phyloP scores from a whole-genome alignment of 768 basidiomycete genomes.

The Boletus subparvulus region DNA sequence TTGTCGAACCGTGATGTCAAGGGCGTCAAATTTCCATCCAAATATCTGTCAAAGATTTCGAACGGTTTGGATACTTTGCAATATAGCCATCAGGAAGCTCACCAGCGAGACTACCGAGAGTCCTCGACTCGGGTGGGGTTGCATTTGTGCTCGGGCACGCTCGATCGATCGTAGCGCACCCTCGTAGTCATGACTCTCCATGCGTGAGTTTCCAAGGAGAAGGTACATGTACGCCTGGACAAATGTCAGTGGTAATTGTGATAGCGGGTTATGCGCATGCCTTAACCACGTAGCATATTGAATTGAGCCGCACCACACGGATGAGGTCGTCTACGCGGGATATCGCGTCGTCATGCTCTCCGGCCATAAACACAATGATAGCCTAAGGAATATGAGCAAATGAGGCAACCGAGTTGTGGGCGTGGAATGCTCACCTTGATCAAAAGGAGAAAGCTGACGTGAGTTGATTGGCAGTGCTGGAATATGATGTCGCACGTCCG shows the following conservation, averaged over 20 bases:
- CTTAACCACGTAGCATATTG: neutral
- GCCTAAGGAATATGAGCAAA: neutral
- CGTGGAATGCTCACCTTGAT: neutral
- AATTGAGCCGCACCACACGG: neutral
- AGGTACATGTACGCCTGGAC: neutral
- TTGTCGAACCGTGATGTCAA: neutral
- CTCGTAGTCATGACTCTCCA: neutral
- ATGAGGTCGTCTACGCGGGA: neutral
- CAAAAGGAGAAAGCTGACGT: neutral
- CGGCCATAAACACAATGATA: neutral
- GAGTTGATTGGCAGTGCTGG: neutral
- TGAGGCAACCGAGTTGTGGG: neutral
- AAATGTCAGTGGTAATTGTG: neutral
- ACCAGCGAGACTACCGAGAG: neutral
- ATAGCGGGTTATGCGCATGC: neutral
- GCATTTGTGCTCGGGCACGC: neutral
- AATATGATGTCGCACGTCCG: neutral
- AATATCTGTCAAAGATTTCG: neutral
- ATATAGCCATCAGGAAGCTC: neutral
- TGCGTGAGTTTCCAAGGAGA: neutral
- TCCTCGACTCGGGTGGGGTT: neutral
- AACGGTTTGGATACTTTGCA: neutral
- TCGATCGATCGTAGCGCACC: neutral
- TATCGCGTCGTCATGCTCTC: neutral
- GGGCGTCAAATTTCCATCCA: neutral